Evolutionary conservation across 2,329 filamentous ascomycete species (phyloP).

Genomic region (Aspergillus cejpii): DNA sequence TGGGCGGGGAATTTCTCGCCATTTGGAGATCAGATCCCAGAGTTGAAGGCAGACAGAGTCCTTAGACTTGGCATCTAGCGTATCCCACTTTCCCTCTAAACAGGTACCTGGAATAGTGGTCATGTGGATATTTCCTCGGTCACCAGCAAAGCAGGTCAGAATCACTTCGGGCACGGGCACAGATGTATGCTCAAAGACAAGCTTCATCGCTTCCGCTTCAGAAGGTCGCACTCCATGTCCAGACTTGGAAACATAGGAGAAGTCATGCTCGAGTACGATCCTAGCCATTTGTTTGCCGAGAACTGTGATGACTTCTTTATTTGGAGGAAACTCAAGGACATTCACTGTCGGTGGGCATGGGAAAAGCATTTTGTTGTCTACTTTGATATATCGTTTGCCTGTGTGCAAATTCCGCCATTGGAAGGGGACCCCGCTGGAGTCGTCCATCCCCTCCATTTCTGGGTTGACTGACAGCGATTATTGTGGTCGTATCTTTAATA

Average conservation of each 20-base stretch:
- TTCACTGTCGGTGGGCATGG: conserved; percentile 6
- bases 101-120: conserved; percentile 11
- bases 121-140: conserved; percentile 8
- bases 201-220: conserved; percentile 20
- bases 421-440: no score
- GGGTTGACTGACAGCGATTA: no score
- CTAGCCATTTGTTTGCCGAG: conserved; percentile 14
- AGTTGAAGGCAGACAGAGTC: conserved; percentile 17
- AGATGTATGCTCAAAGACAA: conserved; percentile 15
- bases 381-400: conserved; percentile 6
- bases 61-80: conserved; percentile 15
- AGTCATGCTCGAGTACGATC: conserved; percentile 16
- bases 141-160: conserved; percentile 3
- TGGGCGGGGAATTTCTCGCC: conserved; percentile 14
- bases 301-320: conserved; percentile 13
- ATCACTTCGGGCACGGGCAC: conserved; percentile 18
- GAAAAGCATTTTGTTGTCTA: conserved; percentile 7
- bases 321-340: conserved; percentile 1
- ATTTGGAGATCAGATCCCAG: conserved; percentile 18
- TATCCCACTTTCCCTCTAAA: conserved; percentile 16
- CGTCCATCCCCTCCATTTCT: no score
- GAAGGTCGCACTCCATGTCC: conserved; percentile 12
- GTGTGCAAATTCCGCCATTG: no score
- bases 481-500: no score
- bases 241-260: conserved; percentile 14